These are phyloP conservation scores for Coprinopsis cinerea DNA, from an alignment of 768 basidiomycete genomes.

Conservation along the genomic window DNA sequence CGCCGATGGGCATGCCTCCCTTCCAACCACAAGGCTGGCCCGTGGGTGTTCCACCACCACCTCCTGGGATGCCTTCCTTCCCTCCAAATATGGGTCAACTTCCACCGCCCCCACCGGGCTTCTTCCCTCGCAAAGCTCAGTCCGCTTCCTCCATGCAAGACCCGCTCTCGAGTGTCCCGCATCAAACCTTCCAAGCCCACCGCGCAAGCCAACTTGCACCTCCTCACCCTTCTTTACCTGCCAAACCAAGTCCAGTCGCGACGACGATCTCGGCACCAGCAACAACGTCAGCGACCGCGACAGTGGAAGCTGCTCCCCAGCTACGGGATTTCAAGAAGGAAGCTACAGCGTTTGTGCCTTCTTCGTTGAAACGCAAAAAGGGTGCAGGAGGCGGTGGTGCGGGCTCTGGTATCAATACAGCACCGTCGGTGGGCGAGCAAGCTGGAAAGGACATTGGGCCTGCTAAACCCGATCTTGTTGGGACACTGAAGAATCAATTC, in stretches of 20 bases:
- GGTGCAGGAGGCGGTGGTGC: constrained; percentile 22
- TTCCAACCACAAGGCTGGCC: background rate
- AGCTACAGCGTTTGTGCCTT: constrained; percentile 86
- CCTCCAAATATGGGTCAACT: background rate
- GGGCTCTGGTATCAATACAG: constrained; percentile 51
- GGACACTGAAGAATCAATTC: constrained; percentile 55
- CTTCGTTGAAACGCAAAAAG: constrained; percentile 74
- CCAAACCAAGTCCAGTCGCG: constrained; percentile 30
- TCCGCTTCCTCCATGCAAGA: constrained; percentile 59
- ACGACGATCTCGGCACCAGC: constrained; percentile 16
- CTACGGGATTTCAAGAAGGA: constrained; percentile 94
- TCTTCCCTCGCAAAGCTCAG: constrained; percentile 53
- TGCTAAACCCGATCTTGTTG: constrained; percentile 62
- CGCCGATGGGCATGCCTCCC: background rate
- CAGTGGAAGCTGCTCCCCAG: constrained; percentile 79
- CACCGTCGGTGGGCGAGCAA: constrained; percentile 41
- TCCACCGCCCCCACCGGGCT: constrained; percentile 27
- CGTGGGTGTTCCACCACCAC: constrained; percentile 1
- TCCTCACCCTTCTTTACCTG: constrained; percentile 25
- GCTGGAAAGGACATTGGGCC: constrained; percentile 22
- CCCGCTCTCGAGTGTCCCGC: constrained; percentile 68
- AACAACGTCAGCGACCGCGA: constrained; percentile 40
- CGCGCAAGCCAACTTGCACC: constrained; percentile 35
- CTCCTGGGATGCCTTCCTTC: constrained; percentile 9
- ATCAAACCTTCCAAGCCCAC: constrained; percentile 75